Conservation (phyloP, 1,139 yeast species). For the Saccharomycopsis phalli region DNA sequence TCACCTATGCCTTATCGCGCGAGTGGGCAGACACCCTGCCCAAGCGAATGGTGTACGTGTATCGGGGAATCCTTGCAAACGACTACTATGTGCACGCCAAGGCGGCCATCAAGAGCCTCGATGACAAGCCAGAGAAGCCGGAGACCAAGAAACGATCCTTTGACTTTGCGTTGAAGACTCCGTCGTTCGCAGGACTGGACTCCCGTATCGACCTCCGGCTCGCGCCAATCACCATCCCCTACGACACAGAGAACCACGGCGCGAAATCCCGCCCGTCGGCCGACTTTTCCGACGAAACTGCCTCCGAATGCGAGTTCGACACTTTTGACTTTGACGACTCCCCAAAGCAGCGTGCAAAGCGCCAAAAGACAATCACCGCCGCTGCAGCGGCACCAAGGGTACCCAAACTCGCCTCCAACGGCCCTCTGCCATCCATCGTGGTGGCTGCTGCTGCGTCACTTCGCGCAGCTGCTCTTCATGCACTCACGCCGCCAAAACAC, state of each 20-base stretch:
- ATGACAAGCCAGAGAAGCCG: slow-evolving; percentile 21
- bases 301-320: slow-evolving; percentile 29
- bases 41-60: slow-evolving; percentile 78
- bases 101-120: slow-evolving; percentile 34
- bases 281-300: slow-evolving; percentile 10
- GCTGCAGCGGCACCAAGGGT: slow-evolving; percentile 79
- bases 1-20: slow-evolving; percentile 66
- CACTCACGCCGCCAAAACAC: slow-evolving; percentile 24
- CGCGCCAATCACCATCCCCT: slow-evolving; percentile 17
- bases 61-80: slow-evolving; percentile 64
- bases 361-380: slow-evolving; percentile 41
- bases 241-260: not conserved
- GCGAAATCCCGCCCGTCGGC: slow-evolving; percentile 2
- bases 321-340: slow-evolving; percentile 33
- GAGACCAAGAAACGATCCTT: not conserved
- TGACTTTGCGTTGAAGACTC: not conserved
- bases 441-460: slow-evolving; percentile 70
- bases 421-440: slow-evolving; percentile 46
- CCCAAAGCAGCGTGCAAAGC: slow-evolving; percentile 25
- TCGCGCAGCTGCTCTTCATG: slow-evolving; percentile 55
- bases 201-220: slow-evolving; percentile 13
- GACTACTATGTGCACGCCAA: slow-evolving; percentile 66
- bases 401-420: slow-evolving; percentile 45
- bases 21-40: slow-evolving; percentile 90
- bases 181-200: not conserved